A percentile compares a stretch with the other conserved stretches of the same genome.
Conservation (phyloP, 2,329 filamentous ascomycete species). For the Alternaria sp. region DNA sequence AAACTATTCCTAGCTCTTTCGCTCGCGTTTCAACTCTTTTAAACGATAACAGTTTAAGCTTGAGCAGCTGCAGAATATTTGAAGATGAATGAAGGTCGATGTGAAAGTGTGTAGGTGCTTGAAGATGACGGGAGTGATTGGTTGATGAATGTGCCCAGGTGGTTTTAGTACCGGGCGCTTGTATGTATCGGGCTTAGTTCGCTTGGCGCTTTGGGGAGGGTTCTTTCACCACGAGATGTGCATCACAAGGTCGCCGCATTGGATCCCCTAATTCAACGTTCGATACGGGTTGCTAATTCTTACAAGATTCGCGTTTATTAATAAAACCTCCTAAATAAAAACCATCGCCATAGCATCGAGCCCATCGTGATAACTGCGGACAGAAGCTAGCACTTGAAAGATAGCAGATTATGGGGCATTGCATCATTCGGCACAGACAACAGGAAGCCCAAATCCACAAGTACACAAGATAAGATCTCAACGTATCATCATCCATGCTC, state of each 20-base stretch:
- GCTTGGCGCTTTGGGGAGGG: conserved; percentile 4
- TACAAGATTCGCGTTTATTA: neutral
- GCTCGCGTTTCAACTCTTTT: neutral
- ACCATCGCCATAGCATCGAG: no score
- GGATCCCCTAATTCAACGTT: no score
- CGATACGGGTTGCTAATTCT: no score
- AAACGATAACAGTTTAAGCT: no score
- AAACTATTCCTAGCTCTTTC: conserved; percentile 10
- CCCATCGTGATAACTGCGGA: no score
- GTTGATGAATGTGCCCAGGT: neutral
- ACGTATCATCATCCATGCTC: neutral
- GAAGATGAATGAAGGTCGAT: neutral
- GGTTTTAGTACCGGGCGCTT: conserved; percentile 2
- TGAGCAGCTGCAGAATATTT: neutral
- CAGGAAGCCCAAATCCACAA: neutral
- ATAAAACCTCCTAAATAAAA: neutral
- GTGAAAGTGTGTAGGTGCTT: conserved; percentile 1
- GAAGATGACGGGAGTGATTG: conserved; percentile 9
- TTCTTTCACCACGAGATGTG: neutral
- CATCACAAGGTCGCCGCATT: neutral
- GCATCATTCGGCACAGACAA: neutral
- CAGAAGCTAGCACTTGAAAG: no score
- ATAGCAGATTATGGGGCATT: neutral
- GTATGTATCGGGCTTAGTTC: neutral
- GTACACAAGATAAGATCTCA: neutral